Percentiles rank a stretch among this genome's conserved stretches.
Evolutionary conservation across 2,329 filamentous ascomycete genomes (phyloP).

Genomic region (Teratosphaeria destructans): DNA sequence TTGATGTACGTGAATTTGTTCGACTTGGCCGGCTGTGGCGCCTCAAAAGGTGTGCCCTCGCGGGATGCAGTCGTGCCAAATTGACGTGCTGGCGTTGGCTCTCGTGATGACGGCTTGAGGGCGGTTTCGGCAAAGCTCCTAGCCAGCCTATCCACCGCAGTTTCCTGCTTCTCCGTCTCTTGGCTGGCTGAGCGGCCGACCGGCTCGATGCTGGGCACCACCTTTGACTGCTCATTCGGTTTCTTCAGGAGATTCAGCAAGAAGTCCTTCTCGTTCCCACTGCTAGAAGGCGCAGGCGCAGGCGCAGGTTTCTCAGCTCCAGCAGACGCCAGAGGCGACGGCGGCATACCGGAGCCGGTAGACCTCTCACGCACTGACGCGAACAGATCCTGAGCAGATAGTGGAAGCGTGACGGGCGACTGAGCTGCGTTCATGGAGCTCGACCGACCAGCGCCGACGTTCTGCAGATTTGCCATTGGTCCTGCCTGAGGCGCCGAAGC

Average conservation of each 20-base stretch:
- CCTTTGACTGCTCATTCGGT: conserved; percentile 28
- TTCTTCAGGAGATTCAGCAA: conserved; percentile 77
- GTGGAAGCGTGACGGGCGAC: conserved; percentile 11
- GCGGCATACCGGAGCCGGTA: conserved; percentile 19
- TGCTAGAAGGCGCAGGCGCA: not conserved
- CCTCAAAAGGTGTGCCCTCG: conserved; percentile 28
- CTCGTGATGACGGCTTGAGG: conserved; percentile 26
- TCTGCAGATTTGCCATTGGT: conserved; percentile 29
- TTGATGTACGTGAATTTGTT: conserved; percentile 60
- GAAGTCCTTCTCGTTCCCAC: conserved; percentile 66
- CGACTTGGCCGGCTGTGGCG: conserved; percentile 26
- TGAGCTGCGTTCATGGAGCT: not conserved
- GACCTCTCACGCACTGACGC: conserved; percentile 45
- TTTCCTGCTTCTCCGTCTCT: conserved; percentile 8
- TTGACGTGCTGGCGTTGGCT: conserved; percentile 19
- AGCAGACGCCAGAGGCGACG: conserved; percentile 21
- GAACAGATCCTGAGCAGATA: conserved; percentile 49
- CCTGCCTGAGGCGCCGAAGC: conserved; percentile 6
- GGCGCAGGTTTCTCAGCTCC: conserved; percentile 13
- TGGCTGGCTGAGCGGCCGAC: conserved; percentile 3
- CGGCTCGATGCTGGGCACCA: conserved; percentile 14
- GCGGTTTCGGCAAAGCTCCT: conserved; percentile 36
- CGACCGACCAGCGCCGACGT: conserved; percentile 13
- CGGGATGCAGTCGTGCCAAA: conserved; percentile 20
- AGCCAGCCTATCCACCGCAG: conserved; percentile 31